phyloP scores from a whole-genome alignment of 768 basidiomycete species.

The Amanita inopinata region DNA sequence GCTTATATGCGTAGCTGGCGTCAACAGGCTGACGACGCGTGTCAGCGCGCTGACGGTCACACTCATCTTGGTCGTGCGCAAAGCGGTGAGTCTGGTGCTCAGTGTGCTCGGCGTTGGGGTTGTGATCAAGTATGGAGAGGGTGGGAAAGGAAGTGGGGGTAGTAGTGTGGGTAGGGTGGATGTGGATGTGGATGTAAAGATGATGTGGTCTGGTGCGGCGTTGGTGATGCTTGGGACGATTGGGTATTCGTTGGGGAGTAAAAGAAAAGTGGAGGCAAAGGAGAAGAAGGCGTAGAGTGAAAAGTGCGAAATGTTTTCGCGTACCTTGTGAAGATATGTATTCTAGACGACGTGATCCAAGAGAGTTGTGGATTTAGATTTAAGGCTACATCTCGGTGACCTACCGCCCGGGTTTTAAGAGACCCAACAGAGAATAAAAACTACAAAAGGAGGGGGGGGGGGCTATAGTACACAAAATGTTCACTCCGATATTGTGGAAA shows the following conservation, averaged over 20 bases:
- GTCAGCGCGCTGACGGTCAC: conserved; percentile 71
- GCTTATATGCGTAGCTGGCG: conserved; percentile 77
- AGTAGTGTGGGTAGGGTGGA: conserved; percentile 10
- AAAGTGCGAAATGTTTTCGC: neutral
- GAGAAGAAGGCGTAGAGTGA: neutral
- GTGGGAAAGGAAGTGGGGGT: neutral
- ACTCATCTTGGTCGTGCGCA: conserved; percentile 72
- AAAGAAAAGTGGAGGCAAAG: conserved; percentile 6
- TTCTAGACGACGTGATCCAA: neutral
- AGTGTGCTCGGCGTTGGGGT: conserved; percentile 44
- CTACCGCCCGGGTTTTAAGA: too few species aligned
- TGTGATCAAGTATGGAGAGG: neutral
- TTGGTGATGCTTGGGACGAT: conserved; percentile 66
- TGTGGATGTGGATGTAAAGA: conserved; percentile 25
- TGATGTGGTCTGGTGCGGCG: conserved; percentile 63
- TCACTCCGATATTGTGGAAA: too few species aligned
- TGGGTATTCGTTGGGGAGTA: conserved; percentile 45
- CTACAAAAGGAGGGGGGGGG: too few species aligned
- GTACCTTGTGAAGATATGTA: neutral
- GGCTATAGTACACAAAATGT: too few species aligned
- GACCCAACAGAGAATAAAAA: too few species aligned
- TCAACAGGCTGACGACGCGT: conserved; percentile 73
- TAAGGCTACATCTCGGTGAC: too few species aligned
- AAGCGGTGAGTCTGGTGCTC: conserved; percentile 67
- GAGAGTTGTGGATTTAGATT: too few species aligned